Conservation (phyloP, 257 asterid species). For the Perilla frutescens region DNA sequence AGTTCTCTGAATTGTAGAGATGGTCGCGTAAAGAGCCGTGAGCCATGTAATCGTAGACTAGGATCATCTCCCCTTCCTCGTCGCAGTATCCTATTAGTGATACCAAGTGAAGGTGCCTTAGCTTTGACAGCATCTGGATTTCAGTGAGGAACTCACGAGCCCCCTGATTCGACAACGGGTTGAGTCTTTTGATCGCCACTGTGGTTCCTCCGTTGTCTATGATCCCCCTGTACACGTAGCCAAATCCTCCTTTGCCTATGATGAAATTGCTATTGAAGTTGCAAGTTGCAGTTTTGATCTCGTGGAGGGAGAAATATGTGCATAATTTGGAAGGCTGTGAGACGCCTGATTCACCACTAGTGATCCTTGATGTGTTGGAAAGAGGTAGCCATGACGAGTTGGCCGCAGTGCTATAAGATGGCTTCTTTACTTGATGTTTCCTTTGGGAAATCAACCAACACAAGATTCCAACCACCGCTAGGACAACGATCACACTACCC, state of each 20-base stretch:
- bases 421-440: not conserved
- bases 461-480: not conserved
- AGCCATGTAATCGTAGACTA: constrained; percentile 72
- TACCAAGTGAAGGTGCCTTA: constrained; percentile 64
- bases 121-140: constrained; percentile 60
- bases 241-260: not conserved
- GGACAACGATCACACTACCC: not conserved
- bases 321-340: not conserved
- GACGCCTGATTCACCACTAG: not conserved
- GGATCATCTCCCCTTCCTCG: constrained; percentile 61
- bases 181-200: constrained; percentile 57
- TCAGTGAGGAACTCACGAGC: constrained; percentile 62
- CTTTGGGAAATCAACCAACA: not conserved
- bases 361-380: not conserved
- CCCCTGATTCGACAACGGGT: constrained; percentile 59
- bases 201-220: too few species aligned
- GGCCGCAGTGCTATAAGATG: too few species aligned
- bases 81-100: constrained; percentile 69
- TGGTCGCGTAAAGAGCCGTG: constrained; percentile 63
- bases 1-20: constrained; percentile 47
- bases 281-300: not conserved
- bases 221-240: not conserved
- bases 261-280: not conserved
- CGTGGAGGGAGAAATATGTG: not conserved
- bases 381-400: too few species aligned